A percentile compares a stretch with the other conserved stretches of the same genome.
phyloP scores from a whole-genome alignment of 352 stramenopile genomes.

The Globisporangium echinulatum region DNA sequence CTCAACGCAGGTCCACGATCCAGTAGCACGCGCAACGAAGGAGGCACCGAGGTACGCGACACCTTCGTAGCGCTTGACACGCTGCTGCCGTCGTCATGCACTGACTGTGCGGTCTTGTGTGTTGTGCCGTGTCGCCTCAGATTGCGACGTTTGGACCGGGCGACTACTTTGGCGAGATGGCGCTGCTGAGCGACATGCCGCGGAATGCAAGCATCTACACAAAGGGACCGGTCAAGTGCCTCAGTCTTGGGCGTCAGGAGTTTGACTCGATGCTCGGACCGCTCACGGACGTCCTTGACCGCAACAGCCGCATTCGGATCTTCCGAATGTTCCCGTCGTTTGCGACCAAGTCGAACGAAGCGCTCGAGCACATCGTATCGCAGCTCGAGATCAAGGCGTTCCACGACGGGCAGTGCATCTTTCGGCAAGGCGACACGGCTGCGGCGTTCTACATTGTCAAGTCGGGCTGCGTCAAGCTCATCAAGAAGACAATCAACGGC shows the following conservation, averaged over 20 bases:
- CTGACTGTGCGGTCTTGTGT: no score
- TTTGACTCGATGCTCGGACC: constrained; percentile 76
- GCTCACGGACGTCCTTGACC: constrained; percentile 64
- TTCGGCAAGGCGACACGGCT: constrained; percentile 40
- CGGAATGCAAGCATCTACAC: constrained; percentile 69
- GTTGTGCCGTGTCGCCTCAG: constrained; percentile 10
- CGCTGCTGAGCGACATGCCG: constrained; percentile 86
- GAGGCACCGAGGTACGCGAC: constrained; percentile 5
- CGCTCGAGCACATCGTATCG: constrained; percentile 61
- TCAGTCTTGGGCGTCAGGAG: constrained; percentile 59
- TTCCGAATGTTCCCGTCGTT: constrained; percentile 51
- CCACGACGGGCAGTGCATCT: constrained; percentile 60
- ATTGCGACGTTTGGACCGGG: constrained; percentile 54
- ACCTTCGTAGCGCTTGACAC: not conserved
- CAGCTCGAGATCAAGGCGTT: constrained; percentile 78
- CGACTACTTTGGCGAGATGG: constrained; percentile 90
- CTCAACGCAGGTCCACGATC: not conserved
- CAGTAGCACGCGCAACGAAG: not conserved
- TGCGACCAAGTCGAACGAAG: constrained; percentile 45
- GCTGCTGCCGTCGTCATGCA: no score
- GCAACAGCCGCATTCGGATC: constrained; percentile 66
- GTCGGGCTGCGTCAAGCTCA: constrained; percentile 64
- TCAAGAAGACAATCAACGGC: constrained; percentile 31
- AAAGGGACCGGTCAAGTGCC: constrained; percentile 59
- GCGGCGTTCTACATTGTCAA: constrained; percentile 76